Conservation (phyloP, 108 stramenopile species). For the Nitzschia putrida region DNA sequence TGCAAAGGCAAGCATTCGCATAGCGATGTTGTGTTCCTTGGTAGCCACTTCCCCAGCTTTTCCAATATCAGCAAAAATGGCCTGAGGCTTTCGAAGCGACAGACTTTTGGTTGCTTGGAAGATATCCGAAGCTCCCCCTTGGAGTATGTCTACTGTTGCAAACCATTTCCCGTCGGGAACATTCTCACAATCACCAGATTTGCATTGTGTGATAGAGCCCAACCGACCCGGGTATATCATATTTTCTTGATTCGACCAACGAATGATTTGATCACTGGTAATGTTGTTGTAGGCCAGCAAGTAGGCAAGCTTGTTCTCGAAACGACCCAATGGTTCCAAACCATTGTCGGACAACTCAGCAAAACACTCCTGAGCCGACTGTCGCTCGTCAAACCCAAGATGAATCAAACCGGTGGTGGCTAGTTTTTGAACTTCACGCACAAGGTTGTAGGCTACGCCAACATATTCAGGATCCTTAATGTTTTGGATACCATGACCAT, state of each 20-base stretch:
- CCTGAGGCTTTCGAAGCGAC: slow-evolving; percentile 13
- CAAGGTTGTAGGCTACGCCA: slow-evolving; percentile 6
- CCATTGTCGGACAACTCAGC: slow-evolving; percentile 10
- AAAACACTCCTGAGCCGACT: slow-evolving; percentile 25
- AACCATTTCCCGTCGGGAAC: slow-evolving; percentile 12
- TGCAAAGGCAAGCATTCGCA: slow-evolving; percentile 30
- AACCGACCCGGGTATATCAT: slow-evolving; percentile 23
- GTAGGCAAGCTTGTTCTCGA: slow-evolving; percentile 27
- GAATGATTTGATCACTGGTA: slow-evolving; percentile 12
- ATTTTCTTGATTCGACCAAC: slow-evolving; percentile 36
- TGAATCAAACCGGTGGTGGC: slow-evolving; percentile 32
- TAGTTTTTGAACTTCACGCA: slow-evolving; percentile 11
- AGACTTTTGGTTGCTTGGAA: slow-evolving; percentile 4
- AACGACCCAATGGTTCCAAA: neutral
- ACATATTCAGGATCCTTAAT: slow-evolving; percentile 9
- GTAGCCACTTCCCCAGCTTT: neutral
- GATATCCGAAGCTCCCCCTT: slow-evolving; percentile 8
- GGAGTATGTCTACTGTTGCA: slow-evolving; percentile 29
- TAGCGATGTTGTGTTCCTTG: slow-evolving; percentile 5
- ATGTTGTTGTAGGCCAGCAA: slow-evolving; percentile 12
- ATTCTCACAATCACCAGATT: slow-evolving; percentile 1
- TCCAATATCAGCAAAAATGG: slow-evolving; percentile 25
- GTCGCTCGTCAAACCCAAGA: slow-evolving; percentile 38
- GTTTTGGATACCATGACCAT: slow-evolving; percentile 22
- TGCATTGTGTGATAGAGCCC: slow-evolving; percentile 32